Evolutionary conservation across 116 monocot species (phyloP).

Genomic region (Papilionanthe hybrid): DNA sequence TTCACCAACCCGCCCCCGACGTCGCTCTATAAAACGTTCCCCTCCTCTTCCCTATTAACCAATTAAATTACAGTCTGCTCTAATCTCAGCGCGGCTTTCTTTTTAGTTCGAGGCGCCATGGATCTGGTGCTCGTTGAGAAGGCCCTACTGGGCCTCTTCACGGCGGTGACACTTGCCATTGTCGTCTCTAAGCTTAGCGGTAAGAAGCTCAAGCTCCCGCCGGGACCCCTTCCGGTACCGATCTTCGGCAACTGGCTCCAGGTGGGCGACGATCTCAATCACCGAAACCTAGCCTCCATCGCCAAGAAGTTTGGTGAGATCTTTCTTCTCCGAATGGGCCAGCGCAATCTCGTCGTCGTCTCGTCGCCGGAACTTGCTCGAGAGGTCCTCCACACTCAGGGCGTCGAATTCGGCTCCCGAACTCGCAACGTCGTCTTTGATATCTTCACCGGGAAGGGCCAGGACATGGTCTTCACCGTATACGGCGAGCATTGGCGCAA

Average conservation of each 20-base stretch:
- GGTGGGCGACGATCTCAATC: slow-evolving; percentile 89
- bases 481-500: slow-evolving; percentile 32
- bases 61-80: not conserved
- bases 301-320: slow-evolving; percentile 51
- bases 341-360: slow-evolving; percentile 21
- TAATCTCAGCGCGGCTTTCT: not conserved
- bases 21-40: not conserved
- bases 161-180: slow-evolving; percentile 10
- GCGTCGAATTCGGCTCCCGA: slow-evolving; percentile 26
- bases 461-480: slow-evolving; percentile 37
- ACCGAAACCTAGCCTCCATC: slow-evolving; percentile 50
- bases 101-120: slow-evolving; percentile 7
- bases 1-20: not conserved
- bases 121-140: slow-evolving; percentile 27
- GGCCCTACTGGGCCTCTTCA: slow-evolving; percentile 20
- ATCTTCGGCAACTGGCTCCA: slow-evolving; percentile 93
- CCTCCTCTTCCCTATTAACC: not conserved
- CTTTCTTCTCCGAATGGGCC: slow-evolving; percentile 23
- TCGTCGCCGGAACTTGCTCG: slow-evolving; percentile 27
- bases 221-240: slow-evolving; percentile 64
- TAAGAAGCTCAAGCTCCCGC: slow-evolving; percentile 42
- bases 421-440: slow-evolving; percentile 34
- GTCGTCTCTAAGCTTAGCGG: slow-evolving; percentile 20
- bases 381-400: slow-evolving; percentile 25
- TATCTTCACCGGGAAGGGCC: slow-evolving; percentile 31